Base-by-base conservation (phyloP, 495 filamentous ascomycete species). In the Aspergillus incahuasiensis region DNA sequence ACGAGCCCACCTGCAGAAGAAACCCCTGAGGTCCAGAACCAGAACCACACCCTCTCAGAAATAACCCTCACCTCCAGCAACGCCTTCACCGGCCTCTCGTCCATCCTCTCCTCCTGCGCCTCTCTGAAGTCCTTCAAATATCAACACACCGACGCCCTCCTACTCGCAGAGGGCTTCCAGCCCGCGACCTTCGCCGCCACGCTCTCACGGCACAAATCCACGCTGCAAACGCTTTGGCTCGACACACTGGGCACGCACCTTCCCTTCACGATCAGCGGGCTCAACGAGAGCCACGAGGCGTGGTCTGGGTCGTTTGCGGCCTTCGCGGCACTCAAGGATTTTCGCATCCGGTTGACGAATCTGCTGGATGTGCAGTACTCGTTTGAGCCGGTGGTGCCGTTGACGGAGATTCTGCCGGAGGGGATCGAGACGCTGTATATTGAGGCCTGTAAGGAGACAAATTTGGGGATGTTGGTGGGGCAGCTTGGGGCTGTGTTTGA, bases 271-370 rank as follows among this genome's bases (percentile, higher is more conserved):
- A 61, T 60, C 22, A 48, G 55, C 30, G 67, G 70, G 0, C 43
- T 65, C 13, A 73, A 71, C 48, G 63, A 73, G 46, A 62, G 61
- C 0, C 63, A 70, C 50, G 68, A 73, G 34, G 67, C 68, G 50
- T 71, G 67, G 65, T 69, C 71, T 22, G 68, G 70, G 5, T 57
- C 67, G 0, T 38, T 73, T 19, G 57, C 55, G 6, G 68, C 68
- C 5, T 73, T 71, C 50, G 61, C 57, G 8, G 63, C 55, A 7
- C 60, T 73, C 18, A 61, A 58, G 38, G 68, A 73, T 19, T n/a
- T 73, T 12, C 68, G 70, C 25, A 66, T 73, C 15, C 67, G 70
- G 12, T 62, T 73, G 6, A 55, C 65, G 3, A 73, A 73, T 47
- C 62, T 73, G 2, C 59, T 73, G 8, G 67, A 72, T 42, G 58